These are phyloP conservation scores for Cinnamomum chago DNA, from an alignment of 164 flowering plant species.

Conservation along the genomic window DNA sequence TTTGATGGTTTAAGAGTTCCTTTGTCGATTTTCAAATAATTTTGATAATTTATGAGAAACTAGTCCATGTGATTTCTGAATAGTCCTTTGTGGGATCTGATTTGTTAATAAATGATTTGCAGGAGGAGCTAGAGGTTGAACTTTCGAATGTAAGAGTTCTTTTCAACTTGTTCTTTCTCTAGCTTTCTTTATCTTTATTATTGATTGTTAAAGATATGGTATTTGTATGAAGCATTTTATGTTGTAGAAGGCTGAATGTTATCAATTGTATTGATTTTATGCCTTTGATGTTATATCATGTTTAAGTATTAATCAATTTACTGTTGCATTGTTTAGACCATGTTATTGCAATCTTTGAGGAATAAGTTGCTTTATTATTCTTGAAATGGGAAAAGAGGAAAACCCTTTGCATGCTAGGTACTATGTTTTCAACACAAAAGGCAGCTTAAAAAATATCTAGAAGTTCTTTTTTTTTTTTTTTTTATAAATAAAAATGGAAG, in stretches of 20 bases:
- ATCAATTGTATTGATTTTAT: not conserved
- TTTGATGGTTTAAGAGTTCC: not conserved
- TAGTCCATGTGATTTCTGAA: not conserved
- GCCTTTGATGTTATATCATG: not conserved
- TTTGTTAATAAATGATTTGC: conserved; percentile 25
- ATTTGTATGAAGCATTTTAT: not conserved
- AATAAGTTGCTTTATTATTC: no score
- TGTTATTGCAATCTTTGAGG: not conserved
- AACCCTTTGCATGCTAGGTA: no score
- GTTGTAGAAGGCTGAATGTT: not conserved
- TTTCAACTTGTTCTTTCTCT: not conserved
- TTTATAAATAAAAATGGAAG: no score
- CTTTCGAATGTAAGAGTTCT: conserved; percentile 59
- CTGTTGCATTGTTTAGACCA: not conserved
- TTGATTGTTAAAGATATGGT: not conserved
- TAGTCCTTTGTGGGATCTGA: conserved; percentile 13
- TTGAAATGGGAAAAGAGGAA: no score
- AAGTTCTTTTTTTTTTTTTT: no score
- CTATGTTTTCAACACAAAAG: no score
- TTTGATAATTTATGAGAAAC: not conserved
- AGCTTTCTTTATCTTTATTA: not conserved
- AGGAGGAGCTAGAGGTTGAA: conserved; percentile 78
- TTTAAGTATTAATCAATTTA: no score
- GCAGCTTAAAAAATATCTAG: no score
- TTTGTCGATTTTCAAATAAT: not conserved